Base-by-base conservation (phyloP, 2,329 filamentous ascomycete genomes). In the Immersiporthe knoxdaviesiana region DNA sequence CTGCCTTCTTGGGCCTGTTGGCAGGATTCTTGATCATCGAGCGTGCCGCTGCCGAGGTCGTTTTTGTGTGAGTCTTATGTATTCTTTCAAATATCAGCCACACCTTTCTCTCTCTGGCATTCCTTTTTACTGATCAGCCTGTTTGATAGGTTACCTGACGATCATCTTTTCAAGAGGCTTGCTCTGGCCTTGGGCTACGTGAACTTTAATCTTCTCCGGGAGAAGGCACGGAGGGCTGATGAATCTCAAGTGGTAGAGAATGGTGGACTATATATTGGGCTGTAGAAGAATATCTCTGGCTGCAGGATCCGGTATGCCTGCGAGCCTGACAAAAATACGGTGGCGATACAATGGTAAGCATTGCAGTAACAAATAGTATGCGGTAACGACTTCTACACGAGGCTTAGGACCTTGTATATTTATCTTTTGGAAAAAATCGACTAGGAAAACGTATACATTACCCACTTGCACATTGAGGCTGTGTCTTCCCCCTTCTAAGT, bases 101-200 rank as follows among this genome's bases (percentile, higher is more conserved):
- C n/a, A n/a, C n/a, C 8, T 3, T 10, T 24, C 5, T 21, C 12
- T 8, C 21, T 47, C 8, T 35, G 35, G 35, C 8, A 8, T 6
- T 10, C 32, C n/a, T 16, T 14, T 5, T 39, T 61, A 21, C 68
- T 70, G 30, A 70, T 1, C 21, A 27, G 10, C 7, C 27, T 35
- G 2, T 16, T 10, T 37, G 54, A n/a, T 54, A 67, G 65, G n/a
- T 35, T 56, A 10, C 35, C 68, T 3, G 65, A 68, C n/a, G 35
- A 52, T 8, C 65, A 47, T n/a, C 61, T 12, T 16, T 11, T 68
- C 1, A 70, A 68, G 54, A 63, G 27, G 54, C 16, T 68, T 6
- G 61, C 41, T 14, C 2, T 70, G 37, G 35, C 60, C 35, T 58
- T 54, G 10, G 68, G 65, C 11, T 68, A 63, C 50, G 61, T 70